A percentile compares a stretch with the other conserved stretches of the same genome.
These are phyloP conservation scores for Vitis hybrid DNA, from an alignment of 177 flowering plant species.

Conservation along the genomic window DNA sequence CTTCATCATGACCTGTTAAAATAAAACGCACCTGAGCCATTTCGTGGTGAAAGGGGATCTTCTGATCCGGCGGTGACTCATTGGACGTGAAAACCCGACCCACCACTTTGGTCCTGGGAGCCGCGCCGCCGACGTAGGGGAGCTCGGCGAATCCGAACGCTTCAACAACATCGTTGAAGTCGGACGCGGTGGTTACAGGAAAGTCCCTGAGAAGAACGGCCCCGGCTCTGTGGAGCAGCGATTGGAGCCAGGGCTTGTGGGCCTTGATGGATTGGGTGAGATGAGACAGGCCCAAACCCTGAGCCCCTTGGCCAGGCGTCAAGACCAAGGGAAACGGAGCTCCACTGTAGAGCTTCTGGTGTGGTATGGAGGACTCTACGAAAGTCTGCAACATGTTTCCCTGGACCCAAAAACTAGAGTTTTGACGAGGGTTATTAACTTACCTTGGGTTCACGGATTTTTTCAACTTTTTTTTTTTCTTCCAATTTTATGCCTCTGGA, in stretches of 20 bases:
- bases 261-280: constrained; percentile 35
- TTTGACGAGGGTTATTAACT: too few species aligned
- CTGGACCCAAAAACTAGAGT: too few species aligned
- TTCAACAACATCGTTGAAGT: constrained; percentile 84
- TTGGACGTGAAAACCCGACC: constrained; percentile 90
- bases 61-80: constrained; percentile 88
- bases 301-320: constrained; percentile 36
- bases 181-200: constrained; percentile 49
- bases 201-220: constrained; percentile 79
- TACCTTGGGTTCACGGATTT: too few species aligned
- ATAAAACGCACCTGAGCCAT: constrained; percentile 68
- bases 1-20: neutral
- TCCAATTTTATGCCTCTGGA: too few species aligned
- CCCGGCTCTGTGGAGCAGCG: constrained; percentile 51
- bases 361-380: constrained; percentile 27
- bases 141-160: constrained; percentile 85
- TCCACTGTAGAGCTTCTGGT: constrained; percentile 38
- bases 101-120: constrained; percentile 70
- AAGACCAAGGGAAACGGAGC: constrained; percentile 51
- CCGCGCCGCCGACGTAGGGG: constrained; percentile 87
- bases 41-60: constrained; percentile 90
- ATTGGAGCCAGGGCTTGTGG: constrained; percentile 48
- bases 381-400: constrained; percentile 12
- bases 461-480: too few species aligned
- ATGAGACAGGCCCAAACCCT: constrained; percentile 3